Evolutionary conservation across 2,329 filamentous ascomycete genomes (phyloP).

Genomic region (Phialophora tarda): DNA sequence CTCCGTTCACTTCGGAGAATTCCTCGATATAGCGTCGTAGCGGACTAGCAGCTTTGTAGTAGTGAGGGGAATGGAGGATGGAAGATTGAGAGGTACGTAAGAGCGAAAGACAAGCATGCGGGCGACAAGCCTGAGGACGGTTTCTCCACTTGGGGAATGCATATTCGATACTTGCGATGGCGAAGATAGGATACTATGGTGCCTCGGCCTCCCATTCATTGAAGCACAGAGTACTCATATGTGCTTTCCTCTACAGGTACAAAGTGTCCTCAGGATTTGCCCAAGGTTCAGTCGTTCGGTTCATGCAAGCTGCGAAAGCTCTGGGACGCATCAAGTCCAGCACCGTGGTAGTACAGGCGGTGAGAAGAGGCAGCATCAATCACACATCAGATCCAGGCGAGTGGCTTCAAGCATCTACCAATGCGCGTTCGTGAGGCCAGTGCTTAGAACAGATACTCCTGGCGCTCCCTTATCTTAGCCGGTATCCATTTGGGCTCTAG

Average conservation of each 20-base stretch:
- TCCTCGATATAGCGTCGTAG: constrained; percentile 3
- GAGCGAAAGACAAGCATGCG: constrained; percentile 1
- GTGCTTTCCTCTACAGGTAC: not conserved
- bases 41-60: not conserved
- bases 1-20: constrained; percentile 11
- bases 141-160: not conserved
- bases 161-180: not conserved
- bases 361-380: not conserved
- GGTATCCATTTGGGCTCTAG: not conserved
- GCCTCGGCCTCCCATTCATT: not conserved
- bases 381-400: not conserved
- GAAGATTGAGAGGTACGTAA: constrained; percentile 4
- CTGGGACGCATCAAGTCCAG: not conserved
- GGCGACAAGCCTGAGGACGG: not conserved
- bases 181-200: not conserved
- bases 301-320: not conserved
- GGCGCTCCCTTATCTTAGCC: constrained; percentile 1
- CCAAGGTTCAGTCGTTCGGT: not conserved
- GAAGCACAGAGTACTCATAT: too few relatives aligned
- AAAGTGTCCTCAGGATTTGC: not conserved
- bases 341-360: not conserved
- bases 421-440: constrained; percentile 6
- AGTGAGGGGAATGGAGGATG: constrained; percentile 1
- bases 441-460: constrained; percentile 17
- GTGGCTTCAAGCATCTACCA: constrained; percentile 11